Conservation (phyloP, 208 protist genomes). For the Trypanosoma avium region DNA sequence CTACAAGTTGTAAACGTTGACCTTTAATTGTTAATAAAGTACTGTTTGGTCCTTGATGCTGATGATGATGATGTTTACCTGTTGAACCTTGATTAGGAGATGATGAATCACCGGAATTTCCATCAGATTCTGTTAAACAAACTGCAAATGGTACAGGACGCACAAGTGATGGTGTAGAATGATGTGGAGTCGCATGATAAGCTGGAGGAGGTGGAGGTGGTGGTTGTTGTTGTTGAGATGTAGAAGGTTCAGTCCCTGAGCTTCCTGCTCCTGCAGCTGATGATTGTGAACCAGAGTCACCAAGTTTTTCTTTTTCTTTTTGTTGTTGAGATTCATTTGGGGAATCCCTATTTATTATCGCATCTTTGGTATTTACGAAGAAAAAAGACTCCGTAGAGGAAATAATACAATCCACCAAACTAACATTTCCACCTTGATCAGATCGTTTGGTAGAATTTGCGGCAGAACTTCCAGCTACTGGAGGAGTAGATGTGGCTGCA, state of each 20-base stretch:
- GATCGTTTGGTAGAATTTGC: not conserved
- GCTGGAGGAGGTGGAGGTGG: not conserved
- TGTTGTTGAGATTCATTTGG: constrained; percentile 1
- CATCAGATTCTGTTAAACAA: constrained; percentile 74
- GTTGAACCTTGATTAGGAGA: not conserved
- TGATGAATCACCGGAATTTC: not conserved
- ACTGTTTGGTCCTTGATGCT: not conserved
- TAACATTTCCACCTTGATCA: not conserved
- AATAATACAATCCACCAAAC: constrained; percentile 27
- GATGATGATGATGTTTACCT: constrained; percentile 1
- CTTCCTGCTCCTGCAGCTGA: not conserved
- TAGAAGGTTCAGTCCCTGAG: not conserved
- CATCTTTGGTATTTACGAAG: constrained; percentile 24
- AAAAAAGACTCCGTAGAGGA: constrained; percentile 24
- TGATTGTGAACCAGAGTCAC: not conserved
- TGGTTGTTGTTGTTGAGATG: constrained; percentile 10
- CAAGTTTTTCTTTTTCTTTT: not conserved
- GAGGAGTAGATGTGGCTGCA: not conserved
- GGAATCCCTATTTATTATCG: not conserved
- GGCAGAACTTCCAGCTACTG: not conserved
- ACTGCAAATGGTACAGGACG: constrained; percentile 81
- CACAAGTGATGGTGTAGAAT: constrained; percentile 31
- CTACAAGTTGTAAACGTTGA: constrained; percentile 23
- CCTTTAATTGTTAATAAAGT: constrained; percentile 25
- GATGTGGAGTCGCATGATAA: not conserved